Base-by-base conservation (phyloP, 2,329 filamentous ascomycete species). In the Cadophora malorum region DNA sequence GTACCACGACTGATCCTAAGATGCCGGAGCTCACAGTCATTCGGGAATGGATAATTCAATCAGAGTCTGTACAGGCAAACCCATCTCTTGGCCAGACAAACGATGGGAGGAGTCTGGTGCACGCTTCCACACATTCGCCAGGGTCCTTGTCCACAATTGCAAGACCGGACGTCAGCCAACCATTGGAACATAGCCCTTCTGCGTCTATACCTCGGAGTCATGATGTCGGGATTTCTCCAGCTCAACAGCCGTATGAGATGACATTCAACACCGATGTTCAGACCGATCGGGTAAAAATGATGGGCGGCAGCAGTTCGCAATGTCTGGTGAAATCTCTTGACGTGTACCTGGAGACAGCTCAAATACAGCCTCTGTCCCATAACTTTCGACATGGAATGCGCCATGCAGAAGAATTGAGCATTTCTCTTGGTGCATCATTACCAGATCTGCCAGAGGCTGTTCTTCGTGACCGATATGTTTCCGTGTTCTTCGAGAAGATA, bases 301-400 rank as follows among this genome's bases (percentile, higher is more conserved):
- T 65, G 35, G 65, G 65, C 55, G 16, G 38, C 5, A 67, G 65
- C 35, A 67, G 65, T 49, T 47, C 49, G 9, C 59, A 63, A 53
- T 31, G 38, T 38, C 25, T 67, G n/a, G 58, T 50, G 21, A 61
- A 55, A 38, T 67, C 38, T 25, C 59, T 67, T 14, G 65, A 67
- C 45, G 28, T 67, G 4, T 67, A 63, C 35, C 45, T 53, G 4
- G 41, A 45, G 28, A 9, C 38, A 14, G n/a, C 38, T 21, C 31
- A 49, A 9, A 38, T 28, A 3, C 47, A 58, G 31, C 58, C 65
- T 19, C 25, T 67, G 19, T 67, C 65, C 23, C 23, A 25, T 33
- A 28, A 35, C 21, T 67, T 67, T n/a, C 58, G 59, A 12, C 49
- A 50, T 38, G 65, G 65, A 49, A 67, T 67, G 65, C 31, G 33